Percentiles rank a stretch among this genome's conserved stretches.
Evolutionary conservation across 129 eudicot genomes (phyloP).

Genomic region (Artemisia tridentata): DNA sequence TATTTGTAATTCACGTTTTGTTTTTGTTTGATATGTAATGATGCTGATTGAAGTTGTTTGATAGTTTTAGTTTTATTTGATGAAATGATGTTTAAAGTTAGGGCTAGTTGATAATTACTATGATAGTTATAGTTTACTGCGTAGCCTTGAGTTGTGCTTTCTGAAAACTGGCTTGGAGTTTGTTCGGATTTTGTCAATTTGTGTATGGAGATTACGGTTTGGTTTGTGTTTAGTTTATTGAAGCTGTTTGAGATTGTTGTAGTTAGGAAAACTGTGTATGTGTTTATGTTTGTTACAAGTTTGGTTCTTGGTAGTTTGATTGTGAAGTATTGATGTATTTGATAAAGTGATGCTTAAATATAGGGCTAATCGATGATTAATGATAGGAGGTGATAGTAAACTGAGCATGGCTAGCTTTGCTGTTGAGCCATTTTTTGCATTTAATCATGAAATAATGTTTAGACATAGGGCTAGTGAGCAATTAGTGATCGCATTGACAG

Average conservation of each 20-base stretch:
- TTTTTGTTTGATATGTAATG: background rate
- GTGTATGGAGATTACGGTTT: no score
- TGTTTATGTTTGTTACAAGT: background rate
- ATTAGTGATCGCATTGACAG: background rate
- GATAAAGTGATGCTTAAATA: background rate
- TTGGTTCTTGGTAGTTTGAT: background rate
- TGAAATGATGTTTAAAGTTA: background rate
- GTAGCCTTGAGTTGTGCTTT: no score
- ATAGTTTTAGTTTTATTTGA: background rate
- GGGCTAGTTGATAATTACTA: background rate
- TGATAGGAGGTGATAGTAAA: background rate
- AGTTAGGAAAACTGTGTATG: background rate
- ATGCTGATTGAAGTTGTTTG: background rate
- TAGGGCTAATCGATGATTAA: background rate
- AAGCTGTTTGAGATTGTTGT: background rate
- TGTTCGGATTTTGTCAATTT: no score
- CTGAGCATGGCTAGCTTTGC: background rate
- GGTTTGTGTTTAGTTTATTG: no score
- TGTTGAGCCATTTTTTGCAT: no score
- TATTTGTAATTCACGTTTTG: background rate
- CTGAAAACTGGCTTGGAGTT: no score
- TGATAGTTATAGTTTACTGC: background rate
- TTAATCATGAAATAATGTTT: background rate
- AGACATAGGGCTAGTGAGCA: background rate
- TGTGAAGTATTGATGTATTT: no score